Evolutionary conservation across 805 yeast species (phyloP), one percentile per base, ranked within the genome.

Genomic region (Schwanniomyces sp.): DNA sequence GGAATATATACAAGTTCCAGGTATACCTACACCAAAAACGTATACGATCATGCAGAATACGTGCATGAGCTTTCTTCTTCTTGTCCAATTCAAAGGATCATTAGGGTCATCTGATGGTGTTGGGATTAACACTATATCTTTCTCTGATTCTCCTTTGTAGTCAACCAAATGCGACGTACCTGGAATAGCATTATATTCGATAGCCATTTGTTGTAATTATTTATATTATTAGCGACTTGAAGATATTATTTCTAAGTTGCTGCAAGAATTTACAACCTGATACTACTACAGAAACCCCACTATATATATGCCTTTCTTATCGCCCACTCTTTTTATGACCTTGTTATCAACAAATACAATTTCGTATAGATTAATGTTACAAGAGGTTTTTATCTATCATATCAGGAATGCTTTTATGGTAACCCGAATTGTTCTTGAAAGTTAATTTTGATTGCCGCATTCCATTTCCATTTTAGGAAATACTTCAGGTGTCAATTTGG

Each of bases 71-170:
- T 83, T 83, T 42, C 86, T 72, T 34, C 57, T 51, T 24, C 54
- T 60, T 1, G 79, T 46, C 90, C 90, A 85, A 56, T 82, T 84
- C 47, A 85, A 67, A 1, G 90, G 90, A 56, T 85, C 91, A 52
- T 84, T 80, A 7, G 88, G 86, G 51, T 84, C 84, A 45, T 77
- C 80, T 0, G 86, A 76, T 2, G 91, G 91, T 6, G 80, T 79
- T 28, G 91, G 90, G 48, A 79, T 74, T 39, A 84, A 66, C 10
- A 85, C 78, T 49, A 83, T 75, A 30, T 67, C 52, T 16, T 43
- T 45, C 6, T 21, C 14, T 2, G 21, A 18, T 6, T 38, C 41
- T 39, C 16, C 41, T 11, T 39, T 26, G 9, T 36, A 21, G 34
- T 46, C 46, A 30, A 46, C 48, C 18, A 45, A 42, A 26, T 45